A percentile compares a stretch with the other conserved stretches of the same genome.
Evolutionary conservation across 805 yeast genomes (phyloP).

Genomic region (Candida hispaniensis): DNA sequence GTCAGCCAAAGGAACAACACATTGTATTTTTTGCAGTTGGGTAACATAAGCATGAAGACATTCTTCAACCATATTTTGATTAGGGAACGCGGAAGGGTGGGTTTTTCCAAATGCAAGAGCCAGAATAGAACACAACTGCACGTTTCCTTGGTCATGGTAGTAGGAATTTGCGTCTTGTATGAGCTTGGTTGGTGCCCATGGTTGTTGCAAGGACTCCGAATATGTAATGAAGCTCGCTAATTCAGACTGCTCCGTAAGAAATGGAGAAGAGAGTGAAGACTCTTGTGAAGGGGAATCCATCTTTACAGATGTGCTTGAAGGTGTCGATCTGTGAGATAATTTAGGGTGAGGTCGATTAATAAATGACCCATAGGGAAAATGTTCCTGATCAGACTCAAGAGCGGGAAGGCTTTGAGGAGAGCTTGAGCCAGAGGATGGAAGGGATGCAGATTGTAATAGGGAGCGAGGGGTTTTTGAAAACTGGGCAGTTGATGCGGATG

Average conservation of each 20-base stretch:
- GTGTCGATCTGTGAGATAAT: background rate
- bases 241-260: too few species aligned
- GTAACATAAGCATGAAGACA: constrained; percentile 6
- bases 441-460: too few species aligned
- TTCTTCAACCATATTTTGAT: constrained; percentile 30
- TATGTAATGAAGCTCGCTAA: constrained; percentile 8
- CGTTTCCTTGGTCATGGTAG: constrained; percentile 52
- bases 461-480: too few species aligned
- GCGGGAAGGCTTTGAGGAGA: constrained; percentile 1
- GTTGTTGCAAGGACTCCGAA: constrained; percentile 26
- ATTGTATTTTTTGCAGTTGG: constrained; percentile 8
- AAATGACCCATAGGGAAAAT: constrained; percentile 1
- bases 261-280: too few species aligned
- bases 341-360: background rate
- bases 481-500: too few species aligned
- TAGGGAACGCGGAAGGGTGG: constrained; percentile 29
- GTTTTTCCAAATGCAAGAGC: constrained; percentile 41
- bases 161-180: constrained; percentile 44
- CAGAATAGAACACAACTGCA: constrained; percentile 48
- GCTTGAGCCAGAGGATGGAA: too few species aligned
- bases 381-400: constrained; percentile 2
- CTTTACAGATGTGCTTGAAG: background rate
- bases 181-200: constrained; percentile 49
- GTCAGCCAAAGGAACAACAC: constrained; percentile 12
- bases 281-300: background rate